These are phyloP conservation scores for Alternaria ventricosa DNA, from an alignment of 2,329 filamentous ascomycete genomes.

Conservation along the genomic window DNA sequence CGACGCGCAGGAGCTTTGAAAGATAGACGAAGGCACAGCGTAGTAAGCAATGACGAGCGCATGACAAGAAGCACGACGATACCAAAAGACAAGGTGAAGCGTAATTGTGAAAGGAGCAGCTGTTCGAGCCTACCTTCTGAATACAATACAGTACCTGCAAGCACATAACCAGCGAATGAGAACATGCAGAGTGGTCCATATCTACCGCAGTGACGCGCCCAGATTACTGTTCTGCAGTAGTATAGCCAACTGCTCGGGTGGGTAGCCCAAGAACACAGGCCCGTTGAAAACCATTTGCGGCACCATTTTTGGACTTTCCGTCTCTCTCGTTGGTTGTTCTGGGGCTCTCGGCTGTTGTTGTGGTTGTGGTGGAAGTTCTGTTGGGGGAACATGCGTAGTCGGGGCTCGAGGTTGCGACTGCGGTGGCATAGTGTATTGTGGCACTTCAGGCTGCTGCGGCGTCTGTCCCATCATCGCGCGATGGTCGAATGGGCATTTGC, in stretches of 20 bases:
- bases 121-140: constrained; percentile 29
- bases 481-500: constrained; percentile 48
- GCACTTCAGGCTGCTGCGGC: constrained; percentile 6
- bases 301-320: constrained; percentile 27
- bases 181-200: not conserved
- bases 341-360: too few relatives aligned
- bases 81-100: constrained; percentile 2
- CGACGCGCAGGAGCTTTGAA: not conserved
- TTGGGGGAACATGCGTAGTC: constrained; percentile 16
- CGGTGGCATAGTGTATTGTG: constrained; percentile 14
- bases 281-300: constrained; percentile 88
- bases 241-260: constrained; percentile 45
- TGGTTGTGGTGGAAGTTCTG: not conserved
- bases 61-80: not conserved
- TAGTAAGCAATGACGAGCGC: not conserved
- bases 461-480: constrained; percentile 33
- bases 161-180: constrained; percentile 18
- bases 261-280: constrained; percentile 90
- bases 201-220: constrained; percentile 37
- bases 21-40: not conserved
- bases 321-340: constrained; percentile 10
- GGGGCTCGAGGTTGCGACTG: constrained; percentile 19
- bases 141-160: constrained; percentile 36
- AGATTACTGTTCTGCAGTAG: constrained; percentile 47
- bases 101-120: constrained; percentile 18